Evolutionary conservation across 176 grass and related monocot genomes (phyloP), one percentile per base, ranked within the genome.

Genomic region (Pontederia paniculata): DNA sequence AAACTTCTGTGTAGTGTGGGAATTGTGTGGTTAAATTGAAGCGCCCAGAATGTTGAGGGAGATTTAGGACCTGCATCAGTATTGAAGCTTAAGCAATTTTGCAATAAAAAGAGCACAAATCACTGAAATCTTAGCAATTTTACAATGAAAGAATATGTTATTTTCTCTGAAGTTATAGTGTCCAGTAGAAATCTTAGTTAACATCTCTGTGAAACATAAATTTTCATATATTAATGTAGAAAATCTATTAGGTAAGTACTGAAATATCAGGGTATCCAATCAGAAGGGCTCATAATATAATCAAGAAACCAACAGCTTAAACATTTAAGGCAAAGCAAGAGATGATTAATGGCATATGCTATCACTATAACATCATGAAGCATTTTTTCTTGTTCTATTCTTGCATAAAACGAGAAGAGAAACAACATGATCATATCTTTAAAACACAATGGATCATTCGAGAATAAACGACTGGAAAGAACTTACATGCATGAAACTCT

Each of bases 401-500:
- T n/a, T n/a, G n/a, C n/a, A n/a, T n/a, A n/a, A n/a, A n/a, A 37
- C 28, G 28, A 37, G 28, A 37, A 37, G 28, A 37, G 28, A 37
- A 37, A 37, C 28, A 37, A 37, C 28, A 37, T 37, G 21, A 54
- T 4, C 31, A 54, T 45, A 23, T 12, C 13, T 20, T 8, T 50
- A 16, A 23, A 23, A n/a, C 16, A 21, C 21, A 12, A 37, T 14
- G 20, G 43, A 58, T 21, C 8, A 11, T 8, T 10, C 23, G 13
- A 16, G 31, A 57, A 74, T 3, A 14, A 62, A 17, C 17, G 21
- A 8, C 14, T 16, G 12, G 8, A 0, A 16, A 57, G 18, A 13
- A 54, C 20, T 57, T 74, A 89, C 89, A 73, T 86, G 70, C 16
- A 95, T 55, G 76, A 95, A 95, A 42, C 78, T 82, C 19, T 71